These are phyloP conservation scores for Kodamaea neixiangensis DNA, from an alignment of 805 yeast genomes.

Conservation along the genomic window DNA sequence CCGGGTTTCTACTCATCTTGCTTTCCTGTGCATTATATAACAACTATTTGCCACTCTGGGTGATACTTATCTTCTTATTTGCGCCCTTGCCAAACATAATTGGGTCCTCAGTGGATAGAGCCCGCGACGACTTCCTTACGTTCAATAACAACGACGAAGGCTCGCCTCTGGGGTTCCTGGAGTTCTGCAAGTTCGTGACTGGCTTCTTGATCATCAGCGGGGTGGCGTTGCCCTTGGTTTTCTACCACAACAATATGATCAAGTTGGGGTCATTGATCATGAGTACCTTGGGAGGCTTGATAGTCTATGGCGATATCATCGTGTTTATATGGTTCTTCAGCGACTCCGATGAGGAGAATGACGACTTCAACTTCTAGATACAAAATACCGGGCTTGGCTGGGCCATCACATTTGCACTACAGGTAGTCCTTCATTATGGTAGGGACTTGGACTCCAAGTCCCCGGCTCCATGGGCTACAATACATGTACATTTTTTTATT, in stretches of 20 bases:
- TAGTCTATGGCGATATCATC: slow-evolving; percentile 46
- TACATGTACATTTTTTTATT: slow-evolving; percentile 1
- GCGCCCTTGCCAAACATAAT: slow-evolving; percentile 49
- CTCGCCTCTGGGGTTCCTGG: slow-evolving; percentile 40
- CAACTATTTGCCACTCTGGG: slow-evolving; percentile 46
- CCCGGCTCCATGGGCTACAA: too few relatives aligned
- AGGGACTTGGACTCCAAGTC: too few relatives aligned
- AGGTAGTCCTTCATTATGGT: not conserved
- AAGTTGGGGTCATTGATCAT: slow-evolving; percentile 41
- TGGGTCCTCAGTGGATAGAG: slow-evolving; percentile 36
- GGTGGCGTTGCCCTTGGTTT: slow-evolving; percentile 43
- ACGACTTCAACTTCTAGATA: slow-evolving; percentile 43
- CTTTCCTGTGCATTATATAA: slow-evolving; percentile 47
- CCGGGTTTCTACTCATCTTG: slow-evolving; percentile 45
- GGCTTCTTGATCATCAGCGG: slow-evolving; percentile 46
- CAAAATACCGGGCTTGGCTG: not conserved
- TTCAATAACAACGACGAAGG: slow-evolving; percentile 43
- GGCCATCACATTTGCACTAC: not conserved
- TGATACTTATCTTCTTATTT: slow-evolving; percentile 41
- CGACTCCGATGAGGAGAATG: slow-evolving; percentile 46
- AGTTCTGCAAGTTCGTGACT: slow-evolving; percentile 39
- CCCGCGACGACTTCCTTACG: slow-evolving; percentile 45
- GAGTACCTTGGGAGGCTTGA: slow-evolving; percentile 47
- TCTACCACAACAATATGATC: slow-evolving; percentile 40
- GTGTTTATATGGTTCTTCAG: slow-evolving; percentile 49